Conservation (phyloP, 176 grass and related monocot species). For the Cocos nucifera region DNA sequence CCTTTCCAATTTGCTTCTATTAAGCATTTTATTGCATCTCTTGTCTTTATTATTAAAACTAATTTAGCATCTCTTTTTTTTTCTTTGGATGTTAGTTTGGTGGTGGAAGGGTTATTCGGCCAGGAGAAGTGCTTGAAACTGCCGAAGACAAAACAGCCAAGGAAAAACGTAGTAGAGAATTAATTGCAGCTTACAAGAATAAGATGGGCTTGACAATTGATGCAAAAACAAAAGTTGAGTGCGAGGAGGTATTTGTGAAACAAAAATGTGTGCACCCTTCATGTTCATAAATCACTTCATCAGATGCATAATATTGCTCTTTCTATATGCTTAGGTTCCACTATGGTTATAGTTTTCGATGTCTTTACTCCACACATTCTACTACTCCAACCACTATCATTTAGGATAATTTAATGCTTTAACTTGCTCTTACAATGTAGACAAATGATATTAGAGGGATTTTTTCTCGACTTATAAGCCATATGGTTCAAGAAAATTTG, state of each 20-base stretch:
- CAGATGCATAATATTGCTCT: too few species aligned
- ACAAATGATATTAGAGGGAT: too few species aligned
- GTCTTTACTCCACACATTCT: too few species aligned
- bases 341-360: too few species aligned
- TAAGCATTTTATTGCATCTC: not conserved
- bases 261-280: not conserved
- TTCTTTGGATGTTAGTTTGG: conserved; percentile 35
- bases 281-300: too few species aligned
- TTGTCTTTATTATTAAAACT: not conserved
- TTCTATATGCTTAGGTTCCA: too few species aligned
- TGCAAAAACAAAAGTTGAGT: conserved; percentile 52
- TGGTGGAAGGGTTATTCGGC: conserved; percentile 55
- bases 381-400: too few species aligned
- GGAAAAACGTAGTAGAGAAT: conserved; percentile 42
- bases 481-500: too few species aligned
- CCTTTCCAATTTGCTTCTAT: too few species aligned
- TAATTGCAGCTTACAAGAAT: conserved; percentile 50
- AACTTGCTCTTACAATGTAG: too few species aligned
- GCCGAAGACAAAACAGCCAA: conserved; percentile 48
- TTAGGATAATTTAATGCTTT: too few species aligned
- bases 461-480: too few species aligned
- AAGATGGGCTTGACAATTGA: conserved; percentile 30
- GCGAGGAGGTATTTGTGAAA: conserved; percentile 35
- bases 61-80: not conserved
- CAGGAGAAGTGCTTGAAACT: conserved; percentile 39